phyloP scores from a whole-genome alignment of 176 grass and related monocot species.

The Phoenix dactylifera region DNA sequence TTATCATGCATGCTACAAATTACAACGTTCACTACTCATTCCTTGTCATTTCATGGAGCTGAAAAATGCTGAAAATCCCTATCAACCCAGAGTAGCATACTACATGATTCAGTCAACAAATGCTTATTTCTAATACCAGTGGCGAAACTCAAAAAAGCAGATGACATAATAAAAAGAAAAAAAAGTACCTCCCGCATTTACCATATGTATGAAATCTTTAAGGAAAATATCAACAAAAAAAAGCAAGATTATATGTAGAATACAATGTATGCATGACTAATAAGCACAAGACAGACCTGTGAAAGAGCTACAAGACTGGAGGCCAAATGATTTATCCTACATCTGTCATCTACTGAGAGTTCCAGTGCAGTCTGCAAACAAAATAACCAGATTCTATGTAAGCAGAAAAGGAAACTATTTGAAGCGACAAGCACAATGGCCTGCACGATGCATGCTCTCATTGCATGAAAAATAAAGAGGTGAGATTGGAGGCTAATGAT shows the following conservation, averaged over 20 bases:
- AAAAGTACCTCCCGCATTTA: neutral
- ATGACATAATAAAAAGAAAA: neutral
- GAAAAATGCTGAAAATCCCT: too few species aligned
- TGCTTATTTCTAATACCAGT: neutral
- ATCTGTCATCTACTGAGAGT: slow-evolving; percentile 60
- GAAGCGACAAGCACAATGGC: slow-evolving; percentile 3
- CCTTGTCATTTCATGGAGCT: too few species aligned
- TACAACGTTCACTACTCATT: too few species aligned
- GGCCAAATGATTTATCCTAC: slow-evolving; percentile 74
- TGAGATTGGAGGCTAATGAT: too few species aligned
- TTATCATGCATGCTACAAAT: too few species aligned
- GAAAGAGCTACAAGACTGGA: slow-evolving; percentile 62
- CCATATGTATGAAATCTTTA: neutral
- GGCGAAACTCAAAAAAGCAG: neutral
- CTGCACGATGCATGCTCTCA: too few species aligned
- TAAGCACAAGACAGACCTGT: slow-evolving; percentile 30
- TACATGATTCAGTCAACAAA: too few species aligned
- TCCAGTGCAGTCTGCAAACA: slow-evolving; percentile 49
- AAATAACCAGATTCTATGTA: slow-evolving; percentile 7
- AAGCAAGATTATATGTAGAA: neutral
- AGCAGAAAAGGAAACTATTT: neutral
- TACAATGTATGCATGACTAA: too few species aligned
- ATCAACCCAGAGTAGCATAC: too few species aligned
- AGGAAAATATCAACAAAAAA: neutral
- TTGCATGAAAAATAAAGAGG: too few species aligned